phyloP scores from a whole-genome alignment of 78 protist genomes.

The Isochrysis galbana region DNA sequence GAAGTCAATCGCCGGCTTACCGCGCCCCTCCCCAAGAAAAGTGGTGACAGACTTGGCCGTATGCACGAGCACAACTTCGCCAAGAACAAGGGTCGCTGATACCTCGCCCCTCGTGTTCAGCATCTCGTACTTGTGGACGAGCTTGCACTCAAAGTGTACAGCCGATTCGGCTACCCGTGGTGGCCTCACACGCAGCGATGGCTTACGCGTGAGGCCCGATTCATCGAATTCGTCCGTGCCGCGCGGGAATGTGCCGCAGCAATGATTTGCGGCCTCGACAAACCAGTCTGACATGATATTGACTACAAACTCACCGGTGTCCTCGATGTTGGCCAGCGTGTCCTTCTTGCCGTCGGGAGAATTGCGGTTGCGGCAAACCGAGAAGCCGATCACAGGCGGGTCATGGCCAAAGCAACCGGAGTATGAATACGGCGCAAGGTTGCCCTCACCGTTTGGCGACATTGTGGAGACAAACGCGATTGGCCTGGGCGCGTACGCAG shows the following conservation, averaged over 20 bases:
- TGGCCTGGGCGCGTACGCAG: slow-evolving; percentile 35
- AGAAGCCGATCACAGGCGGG: slow-evolving; percentile 8
- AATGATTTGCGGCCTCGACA: slow-evolving; percentile 28
- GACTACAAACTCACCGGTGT: slow-evolving; percentile 35
- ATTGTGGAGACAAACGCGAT: slow-evolving; percentile 30
- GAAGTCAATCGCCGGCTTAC: neutral
- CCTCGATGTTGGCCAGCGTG: slow-evolving; percentile 41
- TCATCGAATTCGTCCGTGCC: slow-evolving; percentile 22
- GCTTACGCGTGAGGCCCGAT: slow-evolving; percentile 35
- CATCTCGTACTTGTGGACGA: neutral
- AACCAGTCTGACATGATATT: slow-evolving; percentile 28
- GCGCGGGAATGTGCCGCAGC: slow-evolving; percentile 25
- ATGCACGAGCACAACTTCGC: slow-evolving; percentile 28
- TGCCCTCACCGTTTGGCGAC: neutral
- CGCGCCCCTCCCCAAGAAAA: neutral
- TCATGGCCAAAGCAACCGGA: neutral
- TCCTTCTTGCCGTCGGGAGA: slow-evolving; percentile 25
- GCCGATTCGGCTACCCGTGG: slow-evolving; percentile 45
- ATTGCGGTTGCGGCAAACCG: neutral
- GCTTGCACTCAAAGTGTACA: slow-evolving; percentile 31
- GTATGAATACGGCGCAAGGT: slow-evolving; percentile 31
- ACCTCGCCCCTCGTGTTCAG: slow-evolving; percentile 7
- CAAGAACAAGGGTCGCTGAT: neutral
- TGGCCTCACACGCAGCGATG: neutral
- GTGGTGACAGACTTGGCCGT: neutral